These are phyloP conservation scores for Orbilia javanica DNA, from an alignment of 2,329 filamentous ascomycete genomes.

Conservation along the genomic window DNA sequence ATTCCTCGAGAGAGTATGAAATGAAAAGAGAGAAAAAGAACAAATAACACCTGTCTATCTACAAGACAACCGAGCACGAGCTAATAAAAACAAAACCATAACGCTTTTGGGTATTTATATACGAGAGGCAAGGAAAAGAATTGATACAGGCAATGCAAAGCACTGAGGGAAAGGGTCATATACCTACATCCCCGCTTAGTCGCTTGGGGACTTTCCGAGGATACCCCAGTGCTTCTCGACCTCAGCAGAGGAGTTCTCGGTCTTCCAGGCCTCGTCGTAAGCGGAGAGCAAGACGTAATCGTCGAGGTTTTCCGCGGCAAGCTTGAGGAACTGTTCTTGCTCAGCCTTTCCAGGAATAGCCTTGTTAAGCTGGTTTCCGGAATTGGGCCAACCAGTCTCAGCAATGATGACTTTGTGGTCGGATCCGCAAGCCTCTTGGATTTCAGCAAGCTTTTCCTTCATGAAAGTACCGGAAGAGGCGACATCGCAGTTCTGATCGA, in stretches of 20 bases:
- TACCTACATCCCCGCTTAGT: slow-evolving; percentile 9
- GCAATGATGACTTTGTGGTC: slow-evolving; percentile 78
- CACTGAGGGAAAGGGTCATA: not conserved
- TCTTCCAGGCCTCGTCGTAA: slow-evolving; percentile 85
- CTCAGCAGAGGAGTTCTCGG: slow-evolving; percentile 69
- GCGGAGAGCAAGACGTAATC: slow-evolving; percentile 80
- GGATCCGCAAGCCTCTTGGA: slow-evolving; percentile 40
- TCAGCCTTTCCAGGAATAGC: slow-evolving; percentile 77
- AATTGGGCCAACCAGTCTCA: slow-evolving; percentile 85
- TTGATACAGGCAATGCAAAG: not conserved
- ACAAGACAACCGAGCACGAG: not conserved
- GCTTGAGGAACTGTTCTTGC: slow-evolving; percentile 75
- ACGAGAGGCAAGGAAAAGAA: slow-evolving; percentile 1
- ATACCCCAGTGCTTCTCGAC: slow-evolving; percentile 85
- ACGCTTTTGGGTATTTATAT: slow-evolving; percentile 49
- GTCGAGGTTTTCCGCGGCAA: slow-evolving; percentile 67
- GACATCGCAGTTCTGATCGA: slow-evolving; percentile 75
- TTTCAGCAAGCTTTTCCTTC: slow-evolving; percentile 67
- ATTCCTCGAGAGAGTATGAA: slow-evolving; percentile 30
- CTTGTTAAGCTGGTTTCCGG: slow-evolving; percentile 75
- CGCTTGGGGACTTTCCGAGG: slow-evolving; percentile 44
- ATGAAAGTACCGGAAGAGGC: slow-evolving; percentile 77
- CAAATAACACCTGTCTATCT: slow-evolving; percentile 4
- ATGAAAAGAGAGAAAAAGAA: slow-evolving; percentile 2
- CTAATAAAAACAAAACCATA: slow-evolving; percentile 7